Conservation (phyloP, 164 flowering plant genomes). For the Vitis labrusca region DNA sequence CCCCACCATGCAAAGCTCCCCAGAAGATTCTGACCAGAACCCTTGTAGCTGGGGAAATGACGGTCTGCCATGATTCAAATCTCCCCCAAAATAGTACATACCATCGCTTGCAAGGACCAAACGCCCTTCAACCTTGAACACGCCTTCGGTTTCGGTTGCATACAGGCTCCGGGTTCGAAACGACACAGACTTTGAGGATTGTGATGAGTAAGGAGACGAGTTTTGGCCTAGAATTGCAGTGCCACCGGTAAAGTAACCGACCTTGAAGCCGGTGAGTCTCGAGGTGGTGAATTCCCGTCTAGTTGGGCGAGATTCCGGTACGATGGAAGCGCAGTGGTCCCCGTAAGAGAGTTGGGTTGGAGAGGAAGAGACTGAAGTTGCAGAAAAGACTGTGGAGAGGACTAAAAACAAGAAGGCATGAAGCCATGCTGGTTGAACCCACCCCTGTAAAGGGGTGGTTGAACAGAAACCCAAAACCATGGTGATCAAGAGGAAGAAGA, state of each 20-base stretch:
- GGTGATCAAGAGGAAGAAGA: too few relatives aligned
- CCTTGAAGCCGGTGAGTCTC: not conserved
- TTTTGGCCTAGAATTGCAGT: not conserved
- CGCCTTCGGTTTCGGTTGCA: constrained; percentile 8
- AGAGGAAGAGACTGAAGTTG: not conserved
- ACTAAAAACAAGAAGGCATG: not conserved
- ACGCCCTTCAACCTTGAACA: constrained; percentile 19
- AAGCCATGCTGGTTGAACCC: not conserved
- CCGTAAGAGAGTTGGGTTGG: constrained; percentile 6
- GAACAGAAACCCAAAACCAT: not conserved
- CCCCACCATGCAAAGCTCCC: constrained; percentile 64
- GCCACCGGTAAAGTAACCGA: constrained; percentile 16
- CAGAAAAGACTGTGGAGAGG: not conserved
- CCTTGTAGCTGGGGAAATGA: constrained; percentile 26
- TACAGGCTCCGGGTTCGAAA: not conserved
- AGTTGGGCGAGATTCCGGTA: constrained; percentile 16
- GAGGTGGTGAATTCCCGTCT: not conserved
- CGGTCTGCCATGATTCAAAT: not conserved
- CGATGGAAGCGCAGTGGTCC: constrained; percentile 17
- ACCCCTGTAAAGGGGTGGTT: not conserved
- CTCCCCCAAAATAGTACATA: not conserved
- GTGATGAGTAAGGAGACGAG: not conserved
- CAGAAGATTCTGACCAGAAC: constrained; percentile 47
- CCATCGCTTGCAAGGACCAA: constrained; percentile 4
- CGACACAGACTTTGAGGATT: not conserved